phyloP scores from a whole-genome alignment of 805 yeast genomes.

The Kluyveromyces starmeri region DNA sequence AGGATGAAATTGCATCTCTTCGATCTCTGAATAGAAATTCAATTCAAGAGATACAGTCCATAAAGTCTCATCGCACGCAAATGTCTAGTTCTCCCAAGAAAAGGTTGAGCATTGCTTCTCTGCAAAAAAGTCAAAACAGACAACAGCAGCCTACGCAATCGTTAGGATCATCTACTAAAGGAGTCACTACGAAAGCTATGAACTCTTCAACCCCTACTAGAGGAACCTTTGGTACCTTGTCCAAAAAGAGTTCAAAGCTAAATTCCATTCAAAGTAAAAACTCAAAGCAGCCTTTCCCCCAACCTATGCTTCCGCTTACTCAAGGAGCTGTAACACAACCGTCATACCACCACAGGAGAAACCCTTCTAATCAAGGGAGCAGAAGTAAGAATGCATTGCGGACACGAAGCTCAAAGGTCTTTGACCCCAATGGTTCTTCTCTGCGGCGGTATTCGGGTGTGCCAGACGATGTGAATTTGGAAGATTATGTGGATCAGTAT shows the following conservation, averaged over 20 bases:
- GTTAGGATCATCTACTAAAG: background rate
- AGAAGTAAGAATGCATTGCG: constrained; percentile 26
- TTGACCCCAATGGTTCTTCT: constrained; percentile 64
- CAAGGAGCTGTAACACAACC: constrained; percentile 6
- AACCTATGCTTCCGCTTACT: constrained; percentile 3
- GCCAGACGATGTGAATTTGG: constrained; percentile 26
- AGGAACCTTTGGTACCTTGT: constrained; percentile 3
- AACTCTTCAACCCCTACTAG: constrained; percentile 6
- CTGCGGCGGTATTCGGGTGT: constrained; percentile 66
- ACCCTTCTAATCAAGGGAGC: constrained; percentile 10
- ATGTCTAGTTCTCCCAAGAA: constrained; percentile 22
- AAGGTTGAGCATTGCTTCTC: constrained; percentile 16
- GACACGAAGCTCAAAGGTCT: constrained; percentile 64
- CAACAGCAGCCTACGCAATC: constrained; percentile 4
- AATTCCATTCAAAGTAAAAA: background rate
- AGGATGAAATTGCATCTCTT: constrained; percentile 17
- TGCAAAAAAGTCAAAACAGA: constrained; percentile 11
- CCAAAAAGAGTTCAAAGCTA: constrained; percentile 5
- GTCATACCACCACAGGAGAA: constrained; percentile 18
- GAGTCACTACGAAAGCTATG: constrained; percentile 1
- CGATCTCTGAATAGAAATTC: constrained; percentile 12
- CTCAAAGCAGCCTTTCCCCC: constrained; percentile 2
- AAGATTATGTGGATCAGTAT: constrained; percentile 6
- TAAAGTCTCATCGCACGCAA: constrained; percentile 15
- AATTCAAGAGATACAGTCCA: constrained; percentile 18